Base-by-base conservation (phyloP, 2,329 filamentous ascomycete genomes). In the Botryotinia convoluta region DNA sequence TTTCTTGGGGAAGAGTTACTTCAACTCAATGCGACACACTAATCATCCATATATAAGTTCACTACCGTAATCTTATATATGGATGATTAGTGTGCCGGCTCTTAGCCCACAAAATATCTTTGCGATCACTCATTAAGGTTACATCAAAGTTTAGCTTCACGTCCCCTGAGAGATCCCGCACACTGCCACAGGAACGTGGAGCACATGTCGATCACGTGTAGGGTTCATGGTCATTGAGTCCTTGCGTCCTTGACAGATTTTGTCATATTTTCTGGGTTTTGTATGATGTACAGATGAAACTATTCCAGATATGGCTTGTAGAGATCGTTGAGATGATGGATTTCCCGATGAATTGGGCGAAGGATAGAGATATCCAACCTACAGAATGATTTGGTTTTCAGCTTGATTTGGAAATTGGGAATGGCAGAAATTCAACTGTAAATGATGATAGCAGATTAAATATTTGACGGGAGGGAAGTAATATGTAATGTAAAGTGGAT, bases 191-290 rank as follows among this genome's bases (percentile, higher is more conserved):
- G 9, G 35, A 57, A 22, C 32, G 26, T 42, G 26, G 45, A 29
- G 35, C 64, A 54, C 64, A 57, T 68, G 64, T 42, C 35, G 7
- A 67, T 67, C 64, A 68, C 64, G 64, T 68, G 48, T 54, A 57
- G 26, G 64, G 45, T 16, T 68, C 64, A 39, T 35, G 64, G 14
- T 35, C 44, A 26, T 54, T 39, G 45, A 26, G 51, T 54, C 48
- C 12, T 54, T 54, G 48, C 2, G 44, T 45, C 10, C 22, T 29
- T 67, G 63, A 22, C 35, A 18, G 59, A 14, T 4, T 14, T 16
- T 39, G 39, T 7, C 39, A 63, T 44, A 14, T 20, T 44, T 44
- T 26, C 35, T 63, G 61, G 48, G 48, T 14, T n/a, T n/a, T n/a
- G 48, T 6, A 16, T 54, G 26, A 16, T 3, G 39, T 32, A 63